Evolutionary conservation across 2,329 filamentous ascomycete species (phyloP), one percentile per base, ranked within the genome.

Genomic region (Diaporthe citrichinensis): DNA sequence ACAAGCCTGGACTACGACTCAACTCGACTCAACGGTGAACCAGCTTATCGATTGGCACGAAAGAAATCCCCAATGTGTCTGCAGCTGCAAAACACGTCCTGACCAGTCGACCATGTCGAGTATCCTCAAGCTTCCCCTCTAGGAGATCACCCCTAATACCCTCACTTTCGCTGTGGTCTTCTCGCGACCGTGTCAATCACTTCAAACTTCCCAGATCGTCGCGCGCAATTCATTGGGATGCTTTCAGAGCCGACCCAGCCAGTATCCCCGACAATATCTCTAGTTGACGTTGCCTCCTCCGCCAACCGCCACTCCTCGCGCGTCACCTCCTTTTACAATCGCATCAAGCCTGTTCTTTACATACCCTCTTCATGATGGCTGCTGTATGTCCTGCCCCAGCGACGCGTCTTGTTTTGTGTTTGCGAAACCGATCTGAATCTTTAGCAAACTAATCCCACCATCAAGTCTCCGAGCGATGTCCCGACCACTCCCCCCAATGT

Each of bases 291-390:
- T 39, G 59, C 59, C 65, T 49, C 71, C 55, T 69, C 65, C 36
- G 34, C 55, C n/a, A 44, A 41, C 65, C 34, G 25, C 49, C 71
- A 49, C 58, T 44, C 15, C 17, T 68, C 41, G 58, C 76, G 44
- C 67, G 71, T 74, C 71, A 49, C 71, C 41, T 74, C 36, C 44
- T 76, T 57, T 61, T 67, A 71, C 67, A 72, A 71, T 20, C 51
- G 34, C 28, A 25, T 46, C n/a, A 62, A 72, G 61, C 41, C 71
- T 39, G 62, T 57, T 31, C 68, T 68, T 49, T 71, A 10, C 57
- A n/a, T 44, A 41, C 55, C 61, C 28, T 25, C 28, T 65, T 77
- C 80, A 84, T 74, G 72, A 86, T 86, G 85, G 81, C 84, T 76
- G 79, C 82, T 75, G 84, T 86, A 84, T 76, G 83, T 83, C 77